phyloP scores from a whole-genome alignment of 2,329 filamentous ascomycete genomes.

The Pyrenophora seminiperda region DNA sequence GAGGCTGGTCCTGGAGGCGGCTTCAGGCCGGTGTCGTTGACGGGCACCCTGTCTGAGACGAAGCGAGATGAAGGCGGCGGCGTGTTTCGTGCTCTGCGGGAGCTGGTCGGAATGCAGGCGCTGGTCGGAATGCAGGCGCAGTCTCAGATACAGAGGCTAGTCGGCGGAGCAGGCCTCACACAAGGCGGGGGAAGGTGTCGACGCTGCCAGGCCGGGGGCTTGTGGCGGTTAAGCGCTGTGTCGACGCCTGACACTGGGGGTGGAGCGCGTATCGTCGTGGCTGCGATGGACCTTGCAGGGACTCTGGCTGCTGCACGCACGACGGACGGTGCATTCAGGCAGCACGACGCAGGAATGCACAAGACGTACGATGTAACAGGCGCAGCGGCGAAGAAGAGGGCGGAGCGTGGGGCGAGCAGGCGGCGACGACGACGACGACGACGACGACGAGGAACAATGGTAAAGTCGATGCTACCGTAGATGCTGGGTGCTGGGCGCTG shows the following conservation, averaged over 20 bases:
- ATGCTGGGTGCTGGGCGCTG: too few species aligned
- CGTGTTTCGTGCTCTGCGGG: slow-evolving; percentile 35
- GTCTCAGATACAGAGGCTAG: slow-evolving; percentile 32
- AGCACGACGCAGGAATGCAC: too few species aligned
- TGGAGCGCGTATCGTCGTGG: slow-evolving; percentile 12
- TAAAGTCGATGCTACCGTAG: background rate
- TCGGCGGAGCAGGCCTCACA: slow-evolving; percentile 6
- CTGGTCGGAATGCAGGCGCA: slow-evolving; percentile 16
- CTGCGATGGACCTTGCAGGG: slow-evolving; percentile 9
- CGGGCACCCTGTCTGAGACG: slow-evolving; percentile 42
- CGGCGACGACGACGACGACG: background rate
- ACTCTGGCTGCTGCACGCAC: too few species aligned
- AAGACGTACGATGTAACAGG: too few species aligned
- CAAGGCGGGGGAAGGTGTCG: slow-evolving; percentile 12
- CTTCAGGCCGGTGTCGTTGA: slow-evolving; percentile 20
- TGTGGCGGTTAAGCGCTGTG: slow-evolving; percentile 19
- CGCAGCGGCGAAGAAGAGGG: background rate
- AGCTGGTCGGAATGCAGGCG: slow-evolving; percentile 17
- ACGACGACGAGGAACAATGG: background rate
- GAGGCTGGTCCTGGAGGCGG: slow-evolving; percentile 18
- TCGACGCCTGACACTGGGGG: slow-evolving; percentile 10
- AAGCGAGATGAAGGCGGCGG: slow-evolving; percentile 46
- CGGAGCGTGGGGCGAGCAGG: background rate
- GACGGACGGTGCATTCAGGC: background rate
- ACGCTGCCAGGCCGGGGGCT: slow-evolving; percentile 3